Conservation (phyloP, 2,329 filamentous ascomycete species). For the Geosmithia flava region DNA sequence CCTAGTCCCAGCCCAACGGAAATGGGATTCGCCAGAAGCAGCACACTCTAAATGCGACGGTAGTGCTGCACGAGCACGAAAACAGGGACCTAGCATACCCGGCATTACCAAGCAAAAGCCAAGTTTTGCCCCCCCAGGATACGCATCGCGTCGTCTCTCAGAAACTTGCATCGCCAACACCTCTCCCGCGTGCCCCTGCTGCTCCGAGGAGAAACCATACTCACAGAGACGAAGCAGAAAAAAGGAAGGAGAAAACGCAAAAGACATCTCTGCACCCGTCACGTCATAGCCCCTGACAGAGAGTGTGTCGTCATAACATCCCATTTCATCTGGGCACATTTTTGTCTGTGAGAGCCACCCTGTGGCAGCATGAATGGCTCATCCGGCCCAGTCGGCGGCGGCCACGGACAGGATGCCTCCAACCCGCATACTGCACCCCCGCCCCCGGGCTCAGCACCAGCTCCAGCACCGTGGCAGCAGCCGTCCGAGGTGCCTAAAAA, state of each 20-base stretch:
- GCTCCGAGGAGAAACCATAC: background rate
- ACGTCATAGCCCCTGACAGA: background rate
- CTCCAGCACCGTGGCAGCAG: background rate
- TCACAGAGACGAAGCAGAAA: background rate
- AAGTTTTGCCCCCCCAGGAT: background rate
- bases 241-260: background rate
- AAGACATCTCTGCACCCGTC: background rate
- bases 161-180: background rate
- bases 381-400: background rate
- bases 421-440: background rate
- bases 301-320: background rate
- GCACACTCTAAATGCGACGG: background rate
- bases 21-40: background rate
- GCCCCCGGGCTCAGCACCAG: background rate
- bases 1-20: background rate
- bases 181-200: background rate
- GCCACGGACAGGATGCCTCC: background rate
- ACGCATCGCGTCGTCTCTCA: background rate
- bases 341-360: background rate
- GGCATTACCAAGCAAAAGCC: background rate
- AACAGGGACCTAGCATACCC: background rate
- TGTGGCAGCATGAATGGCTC: background rate
- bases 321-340: background rate
- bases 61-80: background rate
- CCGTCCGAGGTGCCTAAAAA: constrained; percentile 1